Evolutionary conservation across 2,329 filamentous ascomycete genomes (phyloP).

Genomic region (Epichloe typhina): DNA sequence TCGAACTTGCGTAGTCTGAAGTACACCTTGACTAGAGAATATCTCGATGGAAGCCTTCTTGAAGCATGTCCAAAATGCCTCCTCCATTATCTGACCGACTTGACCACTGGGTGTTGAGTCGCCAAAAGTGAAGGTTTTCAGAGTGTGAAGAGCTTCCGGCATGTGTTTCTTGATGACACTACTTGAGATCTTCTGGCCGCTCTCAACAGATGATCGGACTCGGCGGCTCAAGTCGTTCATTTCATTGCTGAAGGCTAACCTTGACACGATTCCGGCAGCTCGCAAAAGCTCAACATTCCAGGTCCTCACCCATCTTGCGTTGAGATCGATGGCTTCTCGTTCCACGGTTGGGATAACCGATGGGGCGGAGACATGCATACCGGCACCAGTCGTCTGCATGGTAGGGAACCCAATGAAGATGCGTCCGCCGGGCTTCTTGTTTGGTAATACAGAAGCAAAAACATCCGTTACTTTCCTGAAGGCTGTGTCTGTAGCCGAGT

Average conservation of each 20-base stretch:
- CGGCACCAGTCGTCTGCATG: conserved; percentile 87
- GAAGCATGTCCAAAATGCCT: conserved; percentile 91
- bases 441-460: conserved; percentile 81
- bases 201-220: conserved; percentile 33
- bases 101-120: conserved; percentile 81
- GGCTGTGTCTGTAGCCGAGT: conserved; percentile 26
- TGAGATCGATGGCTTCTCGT: conserved; percentile 90
- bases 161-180: conserved; percentile 55
- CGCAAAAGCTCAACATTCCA: conserved; percentile 95
- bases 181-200: conserved; percentile 40
- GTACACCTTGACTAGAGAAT: conserved; percentile 74
- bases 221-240: conserved; percentile 63
- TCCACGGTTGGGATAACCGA: conserved; percentile 96
- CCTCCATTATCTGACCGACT: conserved; percentile 78
- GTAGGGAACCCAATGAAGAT: conserved; percentile 98
- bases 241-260: conserved; percentile 77
- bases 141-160: conserved; percentile 67
- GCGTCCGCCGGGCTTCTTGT: conserved; percentile 65
- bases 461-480: conserved; percentile 56
- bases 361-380: conserved; percentile 87
- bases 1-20: conserved; percentile 73
- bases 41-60: conserved; percentile 73
- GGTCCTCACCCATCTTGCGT: conserved; percentile 83
- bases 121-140: conserved; percentile 76
- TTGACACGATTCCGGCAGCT: conserved; percentile 77